Percentiles rank a stretch among this genome's conserved stretches.
Evolutionary conservation across 352 stramenopile species (phyloP).

Genomic region (Phytopythium kandeliae): DNA sequence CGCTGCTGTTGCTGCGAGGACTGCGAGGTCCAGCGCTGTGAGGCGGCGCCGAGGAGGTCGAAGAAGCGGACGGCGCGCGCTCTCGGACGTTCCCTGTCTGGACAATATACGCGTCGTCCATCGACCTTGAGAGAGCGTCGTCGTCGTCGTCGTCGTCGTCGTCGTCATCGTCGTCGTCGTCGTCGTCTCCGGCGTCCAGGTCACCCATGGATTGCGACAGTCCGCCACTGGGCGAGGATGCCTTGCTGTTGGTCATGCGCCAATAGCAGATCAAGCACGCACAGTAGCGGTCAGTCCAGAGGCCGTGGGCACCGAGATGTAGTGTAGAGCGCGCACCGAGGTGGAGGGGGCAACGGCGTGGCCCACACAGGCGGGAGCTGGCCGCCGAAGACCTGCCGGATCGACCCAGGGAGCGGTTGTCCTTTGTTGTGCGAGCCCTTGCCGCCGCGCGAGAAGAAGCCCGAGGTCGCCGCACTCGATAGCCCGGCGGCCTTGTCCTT

Average conservation of each 20-base stretch:
- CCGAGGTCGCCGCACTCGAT: slow-evolving; percentile 36
- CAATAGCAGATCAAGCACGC: no score
- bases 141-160: slow-evolving; percentile 19
- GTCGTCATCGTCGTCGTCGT: background rate
- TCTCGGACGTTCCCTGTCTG: slow-evolving; percentile 3
- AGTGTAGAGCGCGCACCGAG: slow-evolving; percentile 18
- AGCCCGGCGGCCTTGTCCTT: slow-evolving; percentile 43
- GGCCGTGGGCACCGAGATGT: no score
- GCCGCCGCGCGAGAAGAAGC: slow-evolving; percentile 58
- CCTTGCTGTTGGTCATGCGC: slow-evolving; percentile 21
- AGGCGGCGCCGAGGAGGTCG: slow-evolving; percentile 13
- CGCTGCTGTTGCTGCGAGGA: background rate
- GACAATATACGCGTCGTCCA: slow-evolving; percentile 15
- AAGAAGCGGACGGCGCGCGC: background rate
- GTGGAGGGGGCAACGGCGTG: slow-evolving; percentile 43
- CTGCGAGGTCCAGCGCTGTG: slow-evolving; percentile 9
- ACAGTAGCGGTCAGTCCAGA: no score
- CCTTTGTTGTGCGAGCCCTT: slow-evolving; percentile 24
- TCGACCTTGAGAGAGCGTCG: slow-evolving; percentile 17
- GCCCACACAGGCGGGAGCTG: slow-evolving; percentile 77
- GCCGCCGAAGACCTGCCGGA: slow-evolving; percentile 66
- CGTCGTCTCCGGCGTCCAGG: slow-evolving; percentile 12
- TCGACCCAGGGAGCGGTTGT: slow-evolving; percentile 54
- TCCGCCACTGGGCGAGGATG: slow-evolving; percentile 22
- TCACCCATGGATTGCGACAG: slow-evolving; percentile 9